Base-by-base conservation (phyloP, 192 early-diverging fungal genomes). In the Rhizoclosmatium sp. region DNA sequence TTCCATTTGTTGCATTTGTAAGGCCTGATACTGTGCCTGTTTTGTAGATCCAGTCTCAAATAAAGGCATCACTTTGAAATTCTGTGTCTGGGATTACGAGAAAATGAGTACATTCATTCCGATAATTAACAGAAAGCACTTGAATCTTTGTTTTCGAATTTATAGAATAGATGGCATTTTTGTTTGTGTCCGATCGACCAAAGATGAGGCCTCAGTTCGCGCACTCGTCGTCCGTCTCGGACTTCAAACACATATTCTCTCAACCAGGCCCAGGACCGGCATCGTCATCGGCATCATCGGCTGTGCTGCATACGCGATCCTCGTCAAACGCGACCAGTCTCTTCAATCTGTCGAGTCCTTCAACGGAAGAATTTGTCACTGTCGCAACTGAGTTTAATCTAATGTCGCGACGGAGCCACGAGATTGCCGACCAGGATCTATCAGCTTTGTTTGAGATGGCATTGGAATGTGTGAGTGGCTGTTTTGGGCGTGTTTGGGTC, bases 401-500 rank as follows among this genome's bases (percentile, higher is more conserved):
- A 44, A 75, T 75, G 72, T 10, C 19, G 7, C 59, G 62, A 44
- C 7, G 44, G 58, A 5, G 58, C 16, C 9, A 69, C 4, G 79
- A 80, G 7, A 44, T 84, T 44, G 77, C 82, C 56, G 59, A 51
- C 14, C 71, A 64, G 9, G 65, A 59, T 21, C 44, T 82, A 14
- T 59, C 65, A 4, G 70, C 82, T 14, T 46, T 85, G 16, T 82
- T 85, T 75, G 84, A 85, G 31, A 70, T 85, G 40, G 81, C 84
- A 4, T 71, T 85, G 7, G 84, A 82, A 19, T 81, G 81, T 41
- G 84, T 85, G 73, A 39, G 84, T 40, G 16, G 80, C 31, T 31
- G 31, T 31, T 31, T 31, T 31, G 31, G 31, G 31, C 31, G 31
- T 31, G 31, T 31, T 31, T 31, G 31, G 31, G 31, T 31, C 31